A percentile compares a stretch with the other conserved stretches of the same genome.
Evolutionary conservation across 345 rosid species (phyloP).

Genomic region (Euphorbia pulcherrima): DNA sequence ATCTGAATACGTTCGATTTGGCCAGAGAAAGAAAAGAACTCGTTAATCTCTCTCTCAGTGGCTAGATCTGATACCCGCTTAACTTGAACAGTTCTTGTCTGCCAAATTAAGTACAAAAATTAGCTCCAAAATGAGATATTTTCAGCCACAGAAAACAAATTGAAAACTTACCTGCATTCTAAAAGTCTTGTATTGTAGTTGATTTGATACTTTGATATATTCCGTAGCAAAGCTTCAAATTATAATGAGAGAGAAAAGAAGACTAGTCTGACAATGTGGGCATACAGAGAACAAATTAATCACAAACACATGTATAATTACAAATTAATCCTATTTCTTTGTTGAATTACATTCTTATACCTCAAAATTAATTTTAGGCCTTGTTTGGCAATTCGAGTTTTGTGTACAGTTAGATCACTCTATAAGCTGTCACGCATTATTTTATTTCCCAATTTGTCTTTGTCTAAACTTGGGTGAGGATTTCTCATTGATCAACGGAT

Average conservation of each 20-base stretch:
- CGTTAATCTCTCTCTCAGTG: constrained; percentile 90
- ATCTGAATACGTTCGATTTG: constrained; percentile 70
- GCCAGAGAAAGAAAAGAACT: constrained; percentile 97
- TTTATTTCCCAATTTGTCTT: background rate
- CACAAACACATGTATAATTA: background rate
- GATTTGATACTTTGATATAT: background rate
- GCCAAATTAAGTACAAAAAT: background rate
- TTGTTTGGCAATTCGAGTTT: too few species aligned
- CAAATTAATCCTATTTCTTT: constrained; percentile 7
- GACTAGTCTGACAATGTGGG: constrained; percentile 10
- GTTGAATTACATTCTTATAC: background rate
- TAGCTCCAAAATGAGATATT: background rate
- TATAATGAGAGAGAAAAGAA: constrained; percentile 10
- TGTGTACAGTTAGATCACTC: too few species aligned
- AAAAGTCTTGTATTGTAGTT: too few species aligned
- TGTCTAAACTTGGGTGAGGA: too few species aligned
- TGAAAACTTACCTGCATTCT: constrained; percentile 17
- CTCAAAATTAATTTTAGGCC: constrained; percentile 8
- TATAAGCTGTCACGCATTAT: too few species aligned
- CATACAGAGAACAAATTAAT: background rate
- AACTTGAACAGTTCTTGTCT: constrained; percentile 84
- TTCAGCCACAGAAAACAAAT: background rate
- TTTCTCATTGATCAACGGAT: too few species aligned
- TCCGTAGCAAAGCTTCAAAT: background rate
- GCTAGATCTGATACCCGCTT: constrained; percentile 90